A percentile compares a stretch with the other conserved stretches of the same genome.
Evolutionary conservation across 1,284 basidiomycete genomes (phyloP).

Genomic region (Polyporus tsugae): DNA sequence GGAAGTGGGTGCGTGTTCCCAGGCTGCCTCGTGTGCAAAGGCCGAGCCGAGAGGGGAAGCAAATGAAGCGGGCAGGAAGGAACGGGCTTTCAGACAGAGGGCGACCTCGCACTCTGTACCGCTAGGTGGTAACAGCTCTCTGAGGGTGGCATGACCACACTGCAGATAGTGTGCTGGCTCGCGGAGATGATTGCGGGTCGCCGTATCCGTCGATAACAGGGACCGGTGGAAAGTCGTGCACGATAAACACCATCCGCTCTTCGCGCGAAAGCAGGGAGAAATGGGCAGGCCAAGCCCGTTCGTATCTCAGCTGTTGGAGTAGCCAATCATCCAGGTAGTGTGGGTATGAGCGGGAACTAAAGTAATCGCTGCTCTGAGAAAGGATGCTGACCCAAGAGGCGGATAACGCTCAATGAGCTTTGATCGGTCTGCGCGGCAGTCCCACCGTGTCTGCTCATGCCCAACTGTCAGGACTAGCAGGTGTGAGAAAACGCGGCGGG

Average conservation of each 20-base stretch:
- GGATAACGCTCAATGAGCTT: background rate
- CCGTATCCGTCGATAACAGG: slow-evolving; percentile 6
- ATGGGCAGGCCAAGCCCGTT: background rate
- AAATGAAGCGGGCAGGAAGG: background rate
- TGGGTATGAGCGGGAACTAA: background rate
- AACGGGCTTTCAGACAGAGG: background rate
- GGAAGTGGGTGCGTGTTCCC: slow-evolving; percentile 3
- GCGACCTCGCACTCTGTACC: slow-evolving; percentile 8
- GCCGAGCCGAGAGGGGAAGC: background rate
- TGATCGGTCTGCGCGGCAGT: background rate
- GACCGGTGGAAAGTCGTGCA: background rate
- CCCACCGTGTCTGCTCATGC: background rate
- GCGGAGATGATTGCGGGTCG: slow-evolving; percentile 15
- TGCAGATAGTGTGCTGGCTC: background rate
- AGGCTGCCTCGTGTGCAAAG: slow-evolving; percentile 11
- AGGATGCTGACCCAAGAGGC: background rate
- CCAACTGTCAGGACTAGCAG: background rate
- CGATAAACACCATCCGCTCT: background rate
- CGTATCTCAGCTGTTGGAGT: background rate
- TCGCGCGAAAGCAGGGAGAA: background rate
- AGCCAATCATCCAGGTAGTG: background rate
- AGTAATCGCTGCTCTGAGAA: background rate
- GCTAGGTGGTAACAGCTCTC: background rate
- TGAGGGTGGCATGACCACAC: background rate
- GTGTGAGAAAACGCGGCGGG: background rate